Evolutionary conservation across 1,284 basidiomycete genomes (phyloP), one percentile per base, ranked within the genome.

Genomic region (Tilletia setariae): DNA sequence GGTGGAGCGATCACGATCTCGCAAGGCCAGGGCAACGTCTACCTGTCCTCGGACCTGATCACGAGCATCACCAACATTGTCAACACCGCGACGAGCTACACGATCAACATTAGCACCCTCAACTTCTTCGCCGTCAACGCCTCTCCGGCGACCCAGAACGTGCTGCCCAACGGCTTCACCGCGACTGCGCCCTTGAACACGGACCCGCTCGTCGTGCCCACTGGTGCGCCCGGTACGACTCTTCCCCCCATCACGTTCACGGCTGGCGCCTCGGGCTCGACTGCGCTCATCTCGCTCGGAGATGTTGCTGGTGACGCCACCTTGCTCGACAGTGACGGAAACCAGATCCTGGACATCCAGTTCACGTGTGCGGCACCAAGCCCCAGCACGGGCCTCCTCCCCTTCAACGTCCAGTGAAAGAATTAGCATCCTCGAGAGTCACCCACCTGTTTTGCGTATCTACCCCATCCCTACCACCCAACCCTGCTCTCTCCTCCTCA

Each of bases 171-270:
- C 8, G 53, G 28, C 47, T 19, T 19, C 8, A 19, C 32, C 8
- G 25, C 53, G 2, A 28, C 53, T 7, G 23, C 53, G 2, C 25
- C 32, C 53, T 19, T 59, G 23, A 30, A 21, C 9, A 21, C 32
- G 8, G 32, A 2, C 53, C 25, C 53, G 23, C 25, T 1, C 53
- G 53, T 30, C 9, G 53, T 59, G 23, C 53, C 53, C 53, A 4
- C 15, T 30, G 25, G 9, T 30, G 53, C 53, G 53, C 53, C 53
- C 8, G 32, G 23, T 9, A 59, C 7, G 53, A 59, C 53, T 8
- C 53, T 59, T 59, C 56, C 56, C 30, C 30, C 32, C 56, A 61
- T 61, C 28, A 35, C 56, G 30, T 61, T 61, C 56, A 61, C 56
- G 8, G 56, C 56, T 30, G 56, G 56, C 9, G 56, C 56, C 2